These are phyloP conservation scores for Arctium lappa DNA, from an alignment of 129 eudicot species.

Conservation along the genomic window DNA sequence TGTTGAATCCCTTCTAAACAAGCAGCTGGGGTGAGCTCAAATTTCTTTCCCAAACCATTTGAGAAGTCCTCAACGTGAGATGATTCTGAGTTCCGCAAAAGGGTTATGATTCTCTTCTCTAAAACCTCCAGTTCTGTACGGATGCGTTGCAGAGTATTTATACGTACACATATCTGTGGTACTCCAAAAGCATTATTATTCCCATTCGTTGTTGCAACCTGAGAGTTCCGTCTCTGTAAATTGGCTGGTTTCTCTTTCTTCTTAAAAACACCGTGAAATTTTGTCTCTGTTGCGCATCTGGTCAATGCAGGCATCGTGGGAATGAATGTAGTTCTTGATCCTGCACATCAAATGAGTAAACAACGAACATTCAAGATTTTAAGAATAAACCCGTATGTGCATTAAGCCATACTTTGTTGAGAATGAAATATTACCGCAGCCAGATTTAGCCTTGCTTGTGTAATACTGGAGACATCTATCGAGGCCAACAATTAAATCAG, in stretches of 20 bases:
- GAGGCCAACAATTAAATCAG: slow-evolving; percentile 87
- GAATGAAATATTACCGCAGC: slow-evolving; percentile 64
- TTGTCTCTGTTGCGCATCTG: slow-evolving; percentile 63
- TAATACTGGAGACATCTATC: slow-evolving; percentile 92
- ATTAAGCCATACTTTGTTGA: not conserved
- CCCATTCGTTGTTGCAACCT: slow-evolving; percentile 65
- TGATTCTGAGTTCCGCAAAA: slow-evolving; percentile 79
- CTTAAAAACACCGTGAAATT: slow-evolving; percentile 71
- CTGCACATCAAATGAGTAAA: slow-evolving; percentile 34
- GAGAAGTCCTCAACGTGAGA: slow-evolving; percentile 80
- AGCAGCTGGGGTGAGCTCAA: slow-evolving; percentile 74
- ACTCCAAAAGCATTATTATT: slow-evolving; percentile 50
- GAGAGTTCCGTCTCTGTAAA: slow-evolving; percentile 65
- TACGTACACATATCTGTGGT: slow-evolving; percentile 80
- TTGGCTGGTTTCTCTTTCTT: slow-evolving; percentile 73
- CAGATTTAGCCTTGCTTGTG: slow-evolving; percentile 73
- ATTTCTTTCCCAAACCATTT: slow-evolving; percentile 64
- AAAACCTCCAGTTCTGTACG: slow-evolving; percentile 69
- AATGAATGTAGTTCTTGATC: slow-evolving; percentile 72
- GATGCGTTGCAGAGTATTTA: slow-evolving; percentile 73
- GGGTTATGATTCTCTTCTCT: slow-evolving; percentile 86
- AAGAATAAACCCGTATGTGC: not conserved
- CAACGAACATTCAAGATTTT: not conserved
- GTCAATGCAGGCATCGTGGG: slow-evolving; percentile 97
- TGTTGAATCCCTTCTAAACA: slow-evolving; percentile 90